Conservation (phyloP, 2,329 filamentous ascomycete genomes). For the Diaporthe destruens region DNA sequence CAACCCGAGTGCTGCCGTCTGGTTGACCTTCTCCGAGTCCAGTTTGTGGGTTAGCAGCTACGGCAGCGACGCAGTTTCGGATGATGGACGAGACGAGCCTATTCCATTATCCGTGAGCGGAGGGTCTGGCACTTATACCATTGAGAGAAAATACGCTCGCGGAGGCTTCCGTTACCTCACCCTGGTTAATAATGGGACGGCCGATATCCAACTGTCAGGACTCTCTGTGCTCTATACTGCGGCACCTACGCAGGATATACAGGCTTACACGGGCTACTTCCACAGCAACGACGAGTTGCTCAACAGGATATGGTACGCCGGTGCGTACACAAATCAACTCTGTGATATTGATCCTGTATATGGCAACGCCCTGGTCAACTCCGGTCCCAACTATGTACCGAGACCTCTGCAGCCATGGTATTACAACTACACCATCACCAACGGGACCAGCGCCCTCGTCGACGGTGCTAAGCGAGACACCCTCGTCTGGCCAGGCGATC, state of each 20-base stretch:
- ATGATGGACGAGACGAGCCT: slow-evolving; percentile 34
- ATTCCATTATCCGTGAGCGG: slow-evolving; percentile 35
- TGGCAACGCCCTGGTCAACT: slow-evolving; percentile 52
- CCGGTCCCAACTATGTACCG: slow-evolving; percentile 41
- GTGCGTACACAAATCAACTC: slow-evolving; percentile 63
- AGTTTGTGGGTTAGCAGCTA: slow-evolving; percentile 61
- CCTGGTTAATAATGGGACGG: slow-evolving; percentile 46
- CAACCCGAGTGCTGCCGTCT: slow-evolving; percentile 50
- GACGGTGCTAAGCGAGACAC: slow-evolving; percentile 72
- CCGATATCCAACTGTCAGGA: slow-evolving; percentile 49
- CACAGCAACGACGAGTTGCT: slow-evolving; percentile 63
- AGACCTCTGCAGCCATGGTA: slow-evolving; percentile 41
- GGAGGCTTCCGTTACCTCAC: slow-evolving; percentile 58
- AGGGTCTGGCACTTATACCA: slow-evolving; percentile 39
- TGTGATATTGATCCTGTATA: slow-evolving; percentile 53
- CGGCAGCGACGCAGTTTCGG: slow-evolving; percentile 54
- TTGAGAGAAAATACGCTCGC: slow-evolving; percentile 51
- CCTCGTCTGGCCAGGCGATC: slow-evolving; percentile 72
- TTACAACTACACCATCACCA: slow-evolving; percentile 51
- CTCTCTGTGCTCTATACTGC: slow-evolving; percentile 57
- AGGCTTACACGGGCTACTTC: slow-evolving; percentile 66
- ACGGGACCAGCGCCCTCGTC: slow-evolving; percentile 49
- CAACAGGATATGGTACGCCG: slow-evolving; percentile 69
- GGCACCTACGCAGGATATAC: slow-evolving; percentile 59
- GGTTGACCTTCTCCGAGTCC: slow-evolving; percentile 55